Evolutionary conservation across 2,329 filamentous ascomycete species (phyloP), one percentile per base, ranked within the genome.

Genomic region (Talaromyces amestolkiae): DNA sequence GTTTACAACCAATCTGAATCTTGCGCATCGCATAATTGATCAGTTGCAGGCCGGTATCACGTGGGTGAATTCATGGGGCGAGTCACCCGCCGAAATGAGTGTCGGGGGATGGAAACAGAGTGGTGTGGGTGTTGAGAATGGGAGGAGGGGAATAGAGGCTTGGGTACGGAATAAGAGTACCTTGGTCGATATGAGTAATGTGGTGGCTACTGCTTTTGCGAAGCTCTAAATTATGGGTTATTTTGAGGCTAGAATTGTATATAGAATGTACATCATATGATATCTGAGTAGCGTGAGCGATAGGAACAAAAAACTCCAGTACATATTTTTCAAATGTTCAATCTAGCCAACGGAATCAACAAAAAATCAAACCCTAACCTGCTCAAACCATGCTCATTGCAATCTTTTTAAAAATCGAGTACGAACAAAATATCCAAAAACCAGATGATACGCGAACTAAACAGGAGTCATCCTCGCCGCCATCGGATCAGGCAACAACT

Each of bases 61-160:
- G 1, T 96, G 92, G 92, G 84, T 96, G 61, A 96, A 96, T 76
- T 93, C 91, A 0, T 96, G 93, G 93, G 92, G 93, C n/a, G 92
- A 96, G 80, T 89, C 86, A 58, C 92, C 92, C 0, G 91, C 93
- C 0, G 92, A 96, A 82, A 96, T 96, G 93, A 90, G 90, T 2
- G 92, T 96, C 0, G 92, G 92, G 10, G 92, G 92, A 0, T 96
- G 92, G 93, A 96, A 96, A 82, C 85, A 91, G 84, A 96, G 92
- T 74, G 93, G 93, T 39, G 80, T 96, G 10, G 92, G 92, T 0
- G 88, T 96, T 1, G 92, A 96, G 83, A 97, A 97, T 76, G 93
- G 92, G 3, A 83, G 87, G 66, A 87, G 85, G 72, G 92, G 92
- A 0, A 83, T 97, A 63, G 89, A 91, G 77, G 89, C 91, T 3